Evolutionary conservation across 345 rosid species (phyloP).

Genomic region (Leavenworthia alabamica): DNA sequence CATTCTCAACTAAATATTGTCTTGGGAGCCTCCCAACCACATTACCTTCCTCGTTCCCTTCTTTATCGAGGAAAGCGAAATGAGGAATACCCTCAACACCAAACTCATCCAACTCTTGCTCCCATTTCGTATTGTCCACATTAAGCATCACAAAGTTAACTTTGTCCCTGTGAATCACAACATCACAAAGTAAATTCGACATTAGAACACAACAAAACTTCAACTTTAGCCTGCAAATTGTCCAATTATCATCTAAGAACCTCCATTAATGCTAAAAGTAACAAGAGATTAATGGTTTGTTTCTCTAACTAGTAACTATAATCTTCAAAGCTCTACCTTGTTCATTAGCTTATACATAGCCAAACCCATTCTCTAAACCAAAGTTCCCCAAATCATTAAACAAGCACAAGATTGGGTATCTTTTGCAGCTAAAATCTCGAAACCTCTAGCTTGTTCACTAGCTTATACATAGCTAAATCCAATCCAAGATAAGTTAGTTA

Average conservation of each 20-base stretch:
- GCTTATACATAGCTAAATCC: not conserved
- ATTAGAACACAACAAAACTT: not conserved
- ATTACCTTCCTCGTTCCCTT: constrained; percentile 92
- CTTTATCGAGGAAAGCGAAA: constrained; percentile 70
- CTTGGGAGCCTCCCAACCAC: constrained; percentile 87
- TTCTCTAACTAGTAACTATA: not conserved
- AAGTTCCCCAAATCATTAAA: not conserved
- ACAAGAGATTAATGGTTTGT: not conserved
- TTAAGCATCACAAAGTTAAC: constrained; percentile 95
- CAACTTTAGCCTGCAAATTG: not conserved
- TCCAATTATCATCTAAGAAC: not conserved
- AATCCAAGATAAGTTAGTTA: not conserved
- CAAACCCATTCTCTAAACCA: not conserved
- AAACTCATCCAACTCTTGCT: constrained; percentile 92
- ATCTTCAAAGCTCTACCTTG: not conserved
- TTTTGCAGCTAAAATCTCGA: not conserved
- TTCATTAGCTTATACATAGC: not conserved
- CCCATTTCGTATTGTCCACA: constrained; percentile 96
- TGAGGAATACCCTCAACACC: constrained; percentile 98
- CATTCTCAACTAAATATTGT: constrained; percentile 70
- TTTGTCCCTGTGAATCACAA: constrained; percentile 45
- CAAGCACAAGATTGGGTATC: not conserved
- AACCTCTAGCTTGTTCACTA: not conserved
- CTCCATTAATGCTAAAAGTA: not conserved
- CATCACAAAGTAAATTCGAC: not conserved